These are phyloP conservation scores for Cardiospermum halicacabum DNA, from an alignment of 345 rosid species.

Conservation along the genomic window DNA sequence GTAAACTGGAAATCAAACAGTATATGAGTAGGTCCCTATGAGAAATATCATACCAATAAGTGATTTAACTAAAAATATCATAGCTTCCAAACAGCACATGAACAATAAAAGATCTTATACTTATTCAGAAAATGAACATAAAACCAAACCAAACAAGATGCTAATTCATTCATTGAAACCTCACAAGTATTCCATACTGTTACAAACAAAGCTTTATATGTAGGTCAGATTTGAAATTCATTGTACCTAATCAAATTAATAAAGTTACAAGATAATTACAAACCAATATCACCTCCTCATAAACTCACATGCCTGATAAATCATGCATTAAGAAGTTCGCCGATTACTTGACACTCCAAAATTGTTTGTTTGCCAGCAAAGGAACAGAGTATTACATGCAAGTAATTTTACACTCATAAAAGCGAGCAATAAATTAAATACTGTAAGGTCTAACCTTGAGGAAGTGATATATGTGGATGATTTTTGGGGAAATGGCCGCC, in stretches of 20 bases:
- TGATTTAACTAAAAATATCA: neutral
- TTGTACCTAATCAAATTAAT: neutral
- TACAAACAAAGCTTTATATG: neutral
- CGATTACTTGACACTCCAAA: neutral
- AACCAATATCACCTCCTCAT: neutral
- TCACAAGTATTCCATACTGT: constrained; percentile 3
- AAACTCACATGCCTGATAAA: neutral
- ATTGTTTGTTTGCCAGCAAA: neutral
- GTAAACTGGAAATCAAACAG: neutral
- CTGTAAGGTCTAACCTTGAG: constrained; percentile 13
- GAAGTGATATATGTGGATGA: neutral
- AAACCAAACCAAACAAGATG: constrained; percentile 3
- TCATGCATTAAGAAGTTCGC: neutral
- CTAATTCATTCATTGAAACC: neutral
- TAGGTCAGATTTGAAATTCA: neutral
- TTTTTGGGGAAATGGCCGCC: constrained; percentile 1
- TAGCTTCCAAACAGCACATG: neutral
- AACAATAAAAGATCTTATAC: neutral
- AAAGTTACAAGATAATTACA: constrained; percentile 14
- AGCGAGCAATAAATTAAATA: constrained; percentile 3
- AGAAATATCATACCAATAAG: neutral
- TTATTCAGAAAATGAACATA: neutral
- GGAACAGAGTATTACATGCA: neutral
- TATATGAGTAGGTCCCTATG: neutral
- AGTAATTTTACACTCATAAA: neutral